phyloP scores from a whole-genome alignment of 2,329 filamentous ascomycete genomes.

The Pestalotiopsis sp. region DNA sequence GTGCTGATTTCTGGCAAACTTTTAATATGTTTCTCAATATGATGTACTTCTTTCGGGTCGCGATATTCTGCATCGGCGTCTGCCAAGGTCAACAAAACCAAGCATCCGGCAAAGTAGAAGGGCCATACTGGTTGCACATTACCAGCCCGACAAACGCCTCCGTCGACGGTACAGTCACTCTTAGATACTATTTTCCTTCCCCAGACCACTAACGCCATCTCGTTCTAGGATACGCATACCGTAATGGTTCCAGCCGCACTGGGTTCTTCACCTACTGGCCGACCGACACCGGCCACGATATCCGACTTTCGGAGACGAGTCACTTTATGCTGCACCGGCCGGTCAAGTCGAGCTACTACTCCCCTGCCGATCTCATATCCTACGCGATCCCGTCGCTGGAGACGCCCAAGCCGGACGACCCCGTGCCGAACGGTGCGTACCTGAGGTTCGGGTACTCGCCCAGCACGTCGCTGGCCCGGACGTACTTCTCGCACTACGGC shows the following conservation, averaged over 20 bases:
- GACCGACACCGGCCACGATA: background rate
- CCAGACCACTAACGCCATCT: background rate
- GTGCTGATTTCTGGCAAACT: background rate
- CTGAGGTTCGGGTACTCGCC: background rate
- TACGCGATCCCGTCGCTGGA: background rate
- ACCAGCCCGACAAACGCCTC: background rate
- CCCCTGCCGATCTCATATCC: background rate
- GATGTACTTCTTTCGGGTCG: background rate
- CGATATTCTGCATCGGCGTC: background rate
- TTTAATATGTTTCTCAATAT: background rate
- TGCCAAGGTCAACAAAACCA: background rate
- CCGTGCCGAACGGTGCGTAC: background rate
- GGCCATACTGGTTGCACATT: background rate
- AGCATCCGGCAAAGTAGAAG: background rate
- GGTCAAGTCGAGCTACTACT: background rate
- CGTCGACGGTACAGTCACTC: background rate
- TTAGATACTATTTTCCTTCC: background rate
- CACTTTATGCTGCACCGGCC: background rate
- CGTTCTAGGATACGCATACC: background rate
- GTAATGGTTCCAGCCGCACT: background rate
- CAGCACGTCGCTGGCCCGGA: background rate
- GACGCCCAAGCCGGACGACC: background rate
- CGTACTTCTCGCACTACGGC: background rate
- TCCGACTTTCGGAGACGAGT: background rate
- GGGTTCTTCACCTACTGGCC: background rate